These are phyloP conservation scores for Pulveroboletus sp. DNA, from an alignment of 768 basidiomycete species.

Conservation along the genomic window DNA sequence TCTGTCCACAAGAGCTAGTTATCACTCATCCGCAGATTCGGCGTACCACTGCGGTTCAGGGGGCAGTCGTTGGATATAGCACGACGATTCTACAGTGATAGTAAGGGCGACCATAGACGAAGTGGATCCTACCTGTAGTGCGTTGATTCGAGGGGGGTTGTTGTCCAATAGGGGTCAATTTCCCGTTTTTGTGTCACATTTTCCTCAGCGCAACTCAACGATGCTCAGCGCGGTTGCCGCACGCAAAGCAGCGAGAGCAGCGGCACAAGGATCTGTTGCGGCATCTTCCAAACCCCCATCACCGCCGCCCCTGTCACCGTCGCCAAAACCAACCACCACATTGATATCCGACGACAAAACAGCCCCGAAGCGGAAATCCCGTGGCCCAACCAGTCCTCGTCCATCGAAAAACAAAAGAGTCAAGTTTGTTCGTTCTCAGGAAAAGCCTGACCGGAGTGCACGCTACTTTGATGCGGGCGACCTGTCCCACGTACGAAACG, in stretches of 20 bases:
- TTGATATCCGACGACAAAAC: slow-evolving; percentile 16
- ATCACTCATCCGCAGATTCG: slow-evolving; percentile 8
- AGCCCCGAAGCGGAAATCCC: slow-evolving; percentile 44
- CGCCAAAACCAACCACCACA: slow-evolving; percentile 5
- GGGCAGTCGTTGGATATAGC: slow-evolving; percentile 16
- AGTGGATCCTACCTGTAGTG: background rate
- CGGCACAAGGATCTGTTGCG: slow-evolving; percentile 13
- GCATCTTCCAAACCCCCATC: slow-evolving; percentile 13
- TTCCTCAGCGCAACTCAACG: background rate
- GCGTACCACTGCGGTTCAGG: slow-evolving; percentile 1
- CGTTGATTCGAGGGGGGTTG: no score
- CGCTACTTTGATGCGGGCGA: slow-evolving; percentile 36
- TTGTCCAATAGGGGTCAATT: background rate
- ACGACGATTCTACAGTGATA: slow-evolving; percentile 4
- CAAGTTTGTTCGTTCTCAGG: slow-evolving; percentile 26
- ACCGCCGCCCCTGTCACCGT: slow-evolving; percentile 5
- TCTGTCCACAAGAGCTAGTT: background rate
- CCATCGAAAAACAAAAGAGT: slow-evolving; percentile 27
- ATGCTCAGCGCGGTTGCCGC: slow-evolving; percentile 77
- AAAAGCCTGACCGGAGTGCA: slow-evolving; percentile 13
- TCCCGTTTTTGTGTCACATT: slow-evolving; percentile 2
- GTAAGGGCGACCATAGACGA: slow-evolving; percentile 3
- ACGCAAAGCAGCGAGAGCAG: slow-evolving; percentile 52
- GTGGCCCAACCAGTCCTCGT: slow-evolving; percentile 18
- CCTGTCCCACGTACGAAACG: slow-evolving; percentile 28